These are phyloP conservation scores for Sequoia sempervirens DNA, from an alignment of 75 land plant species.

Conservation along the genomic window DNA sequence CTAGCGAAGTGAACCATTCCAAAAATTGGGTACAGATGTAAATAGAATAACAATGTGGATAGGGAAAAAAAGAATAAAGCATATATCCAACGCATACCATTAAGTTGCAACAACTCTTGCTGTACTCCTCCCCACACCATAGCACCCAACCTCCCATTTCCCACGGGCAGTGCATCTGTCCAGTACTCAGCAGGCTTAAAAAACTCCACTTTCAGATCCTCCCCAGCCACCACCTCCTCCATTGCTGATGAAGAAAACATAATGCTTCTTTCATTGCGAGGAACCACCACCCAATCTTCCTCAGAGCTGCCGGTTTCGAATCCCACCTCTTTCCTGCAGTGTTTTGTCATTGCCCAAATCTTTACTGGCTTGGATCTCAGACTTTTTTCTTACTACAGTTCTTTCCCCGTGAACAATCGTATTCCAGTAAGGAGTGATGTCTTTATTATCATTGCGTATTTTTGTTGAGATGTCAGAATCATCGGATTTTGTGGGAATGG, in stretches of 20 bases:
- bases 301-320: slow-evolving; percentile 6
- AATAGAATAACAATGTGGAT: background rate
- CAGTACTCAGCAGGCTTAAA: slow-evolving; percentile 68
- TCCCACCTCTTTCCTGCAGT: slow-evolving; percentile 2
- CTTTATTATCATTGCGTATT: background rate
- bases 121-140: slow-evolving; percentile 85
- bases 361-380: background rate
- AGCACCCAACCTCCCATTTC: slow-evolving; percentile 89
- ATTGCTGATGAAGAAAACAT: background rate
- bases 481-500: background rate
- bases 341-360: background rate
- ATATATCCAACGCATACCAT: slow-evolving; percentile 37
- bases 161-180: slow-evolving; percentile 90
- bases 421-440: background rate
- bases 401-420: background rate
- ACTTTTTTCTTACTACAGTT: background rate
- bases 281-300: slow-evolving; percentile 7
- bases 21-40: background rate
- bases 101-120: slow-evolving; percentile 76
- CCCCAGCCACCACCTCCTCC: background rate
- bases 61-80: background rate
- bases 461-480: background rate
- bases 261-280: background rate
- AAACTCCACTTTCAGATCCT: slow-evolving; percentile 48
- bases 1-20: background rate